Evolutionary conservation across 148 eudicot species (phyloP).

Genomic region (Rheum nobile): DNA sequence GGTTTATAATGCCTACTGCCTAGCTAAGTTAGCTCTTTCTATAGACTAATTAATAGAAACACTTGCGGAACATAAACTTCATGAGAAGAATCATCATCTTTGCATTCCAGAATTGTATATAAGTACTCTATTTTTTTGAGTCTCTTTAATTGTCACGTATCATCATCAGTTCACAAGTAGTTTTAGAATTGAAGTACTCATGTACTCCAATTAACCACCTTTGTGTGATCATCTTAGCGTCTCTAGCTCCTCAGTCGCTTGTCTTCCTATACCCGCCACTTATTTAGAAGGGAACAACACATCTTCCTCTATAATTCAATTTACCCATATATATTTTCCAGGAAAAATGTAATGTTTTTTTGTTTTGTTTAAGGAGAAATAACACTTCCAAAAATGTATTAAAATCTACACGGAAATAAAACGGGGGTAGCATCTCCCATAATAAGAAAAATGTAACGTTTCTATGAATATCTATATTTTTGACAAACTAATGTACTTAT

Average conservation of each 20-base stretch:
- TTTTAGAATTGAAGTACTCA: too few relatives aligned
- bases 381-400: too few relatives aligned
- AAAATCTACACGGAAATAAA: too few relatives aligned
- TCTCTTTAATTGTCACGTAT: not conserved
- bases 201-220: not conserved
- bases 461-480: not conserved
- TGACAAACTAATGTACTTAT: not conserved
- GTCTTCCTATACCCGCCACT: too few relatives aligned
- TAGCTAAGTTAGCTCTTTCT: not conserved
- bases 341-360: not conserved
- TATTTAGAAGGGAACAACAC: too few relatives aligned
- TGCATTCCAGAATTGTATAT: not conserved
- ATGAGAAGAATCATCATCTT: not conserved
- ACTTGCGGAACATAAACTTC: not conserved
- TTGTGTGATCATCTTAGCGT: not conserved
- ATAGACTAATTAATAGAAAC: not conserved
- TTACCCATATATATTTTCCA: not conserved
- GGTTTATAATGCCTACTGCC: not conserved
- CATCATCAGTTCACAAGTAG: too few relatives aligned
- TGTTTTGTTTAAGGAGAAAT: too few relatives aligned
- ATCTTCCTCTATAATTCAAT: too few relatives aligned
- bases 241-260: not conserved
- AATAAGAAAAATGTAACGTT: too few relatives aligned
- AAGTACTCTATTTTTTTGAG: not conserved
- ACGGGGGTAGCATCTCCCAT: too few relatives aligned